Evolutionary conservation across 23 red algal genomes (phyloP).

Genomic region (Pyropia haitanensis): DNA sequence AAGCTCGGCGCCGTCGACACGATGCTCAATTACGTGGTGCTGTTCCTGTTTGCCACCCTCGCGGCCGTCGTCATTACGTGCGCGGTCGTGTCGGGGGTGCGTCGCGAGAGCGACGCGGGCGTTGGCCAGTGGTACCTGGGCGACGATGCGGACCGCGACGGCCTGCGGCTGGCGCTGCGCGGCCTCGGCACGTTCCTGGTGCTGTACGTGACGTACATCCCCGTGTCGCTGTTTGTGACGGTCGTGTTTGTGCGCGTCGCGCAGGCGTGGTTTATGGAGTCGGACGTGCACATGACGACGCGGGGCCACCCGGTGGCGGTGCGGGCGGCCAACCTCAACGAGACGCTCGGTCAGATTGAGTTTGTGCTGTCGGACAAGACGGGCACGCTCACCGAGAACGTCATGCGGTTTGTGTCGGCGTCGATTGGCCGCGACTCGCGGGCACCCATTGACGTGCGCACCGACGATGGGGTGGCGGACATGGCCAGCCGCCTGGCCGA

Average conservation of each 20-base stretch:
- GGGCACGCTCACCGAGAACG: conserved; percentile 27
- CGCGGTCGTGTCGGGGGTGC: no score
- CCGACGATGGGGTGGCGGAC: not conserved
- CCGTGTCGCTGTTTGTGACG: conserved; percentile 17
- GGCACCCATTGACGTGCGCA: no score
- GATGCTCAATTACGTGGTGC: conserved; percentile 6
- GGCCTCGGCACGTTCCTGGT: conserved; percentile 7
- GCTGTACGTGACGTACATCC: conserved; percentile 6
- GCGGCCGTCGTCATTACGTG: not conserved
- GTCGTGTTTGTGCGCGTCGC: conserved; percentile 14
- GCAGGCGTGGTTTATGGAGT: conserved; percentile 18
- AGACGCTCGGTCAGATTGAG: conserved; percentile 12
- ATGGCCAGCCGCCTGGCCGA: not conserved
- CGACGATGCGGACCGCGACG: conserved; percentile 11
- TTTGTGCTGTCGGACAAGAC: conserved; percentile 37
- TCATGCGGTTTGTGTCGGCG: conserved; percentile 37
- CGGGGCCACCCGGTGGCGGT: not conserved
- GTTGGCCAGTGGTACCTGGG: conserved; percentile 67
- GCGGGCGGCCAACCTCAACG: conserved; percentile 13
- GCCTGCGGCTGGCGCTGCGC: not conserved
- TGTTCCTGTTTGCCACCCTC: conserved; percentile 2
- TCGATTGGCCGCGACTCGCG: no score
- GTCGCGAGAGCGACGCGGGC: conserved; percentile 9
- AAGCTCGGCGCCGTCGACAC: conserved; percentile 18
- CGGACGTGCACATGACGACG: conserved; percentile 8